Conservation (phyloP, 2,329 filamentous ascomycete genomes). For the Claviceps sp. region DNA sequence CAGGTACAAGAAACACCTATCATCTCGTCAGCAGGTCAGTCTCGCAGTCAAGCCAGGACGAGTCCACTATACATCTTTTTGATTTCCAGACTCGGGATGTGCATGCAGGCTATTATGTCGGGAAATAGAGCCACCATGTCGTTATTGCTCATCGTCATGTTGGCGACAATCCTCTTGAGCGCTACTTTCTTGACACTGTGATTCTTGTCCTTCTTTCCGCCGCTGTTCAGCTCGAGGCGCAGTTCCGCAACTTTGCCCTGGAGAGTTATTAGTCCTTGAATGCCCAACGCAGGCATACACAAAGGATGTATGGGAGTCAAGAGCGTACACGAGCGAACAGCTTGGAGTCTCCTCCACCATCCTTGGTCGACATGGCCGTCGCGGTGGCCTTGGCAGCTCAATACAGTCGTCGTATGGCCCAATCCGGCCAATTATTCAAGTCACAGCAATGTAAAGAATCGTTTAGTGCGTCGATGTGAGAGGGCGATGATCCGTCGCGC, state of each 20-base stretch:
- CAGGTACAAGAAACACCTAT: constrained; percentile 90
- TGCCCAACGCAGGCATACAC: constrained; percentile 32
- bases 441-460: not conserved
- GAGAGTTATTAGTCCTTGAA: constrained; percentile 38
- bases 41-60: not conserved
- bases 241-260: constrained; percentile 99
- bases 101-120: constrained; percentile 92
- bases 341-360: constrained; percentile 85
- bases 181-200: constrained; percentile 91
- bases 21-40: not conserved
- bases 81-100: constrained; percentile 86
- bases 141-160: constrained; percentile 99
- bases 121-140: constrained; percentile 97
- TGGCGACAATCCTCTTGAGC: constrained; percentile 97
- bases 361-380: constrained; percentile 38
- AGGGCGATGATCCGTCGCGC: constrained; percentile 6
- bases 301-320: constrained; percentile 19
- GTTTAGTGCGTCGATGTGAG: not conserved
- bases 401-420: not conserved
- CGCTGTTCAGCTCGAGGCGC: constrained; percentile 82
- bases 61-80: constrained; percentile 75
- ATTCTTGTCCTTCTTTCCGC: constrained; percentile 97
- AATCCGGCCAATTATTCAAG: not conserved
- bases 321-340: constrained; percentile 85
- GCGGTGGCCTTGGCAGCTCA: not conserved